A percentile compares a stretch with the other conserved stretches of the same genome.
Conservation (phyloP, 2,329 filamentous ascomycete genomes). For the Hypoxylon sp. region DNA sequence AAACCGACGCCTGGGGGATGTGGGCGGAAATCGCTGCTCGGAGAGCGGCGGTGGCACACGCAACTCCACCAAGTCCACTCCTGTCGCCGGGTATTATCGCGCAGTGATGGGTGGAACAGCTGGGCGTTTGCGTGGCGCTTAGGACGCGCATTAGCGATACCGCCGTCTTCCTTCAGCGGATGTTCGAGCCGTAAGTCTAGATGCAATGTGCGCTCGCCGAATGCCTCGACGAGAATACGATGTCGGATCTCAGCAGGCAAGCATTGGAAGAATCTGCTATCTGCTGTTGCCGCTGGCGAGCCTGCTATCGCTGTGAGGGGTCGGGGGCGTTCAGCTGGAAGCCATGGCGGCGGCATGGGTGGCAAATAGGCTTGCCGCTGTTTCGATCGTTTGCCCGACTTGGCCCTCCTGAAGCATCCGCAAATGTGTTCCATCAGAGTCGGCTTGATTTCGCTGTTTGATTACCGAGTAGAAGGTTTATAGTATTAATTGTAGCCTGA, state of each 20-base stretch:
- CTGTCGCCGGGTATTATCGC: constrained; percentile 7
- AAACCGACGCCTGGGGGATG: constrained; percentile 2
- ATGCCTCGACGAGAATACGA: constrained; percentile 24
- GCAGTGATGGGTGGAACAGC: constrained; percentile 11
- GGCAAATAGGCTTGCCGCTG: not conserved
- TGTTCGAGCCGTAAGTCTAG: constrained; percentile 27
- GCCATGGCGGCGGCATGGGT: not conserved
- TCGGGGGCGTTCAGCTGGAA: not conserved
- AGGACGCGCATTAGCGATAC: not conserved
- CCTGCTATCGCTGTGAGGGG: not conserved
- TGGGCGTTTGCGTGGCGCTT: constrained; percentile 19
- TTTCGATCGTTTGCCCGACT: not conserved
- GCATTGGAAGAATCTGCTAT: constrained; percentile 21
- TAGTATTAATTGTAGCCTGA: not conserved
- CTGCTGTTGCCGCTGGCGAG: not conserved
- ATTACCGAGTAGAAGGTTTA: not conserved
- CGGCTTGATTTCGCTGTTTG: not conserved
- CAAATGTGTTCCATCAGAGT: not conserved
- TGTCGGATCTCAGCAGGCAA: constrained; percentile 26
- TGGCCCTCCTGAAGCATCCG: not conserved
- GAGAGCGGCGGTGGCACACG: constrained; percentile 17
- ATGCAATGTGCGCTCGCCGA: constrained; percentile 24
- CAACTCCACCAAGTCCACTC: constrained; percentile 33
- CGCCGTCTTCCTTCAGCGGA: not conserved
- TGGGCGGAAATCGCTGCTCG: not conserved